A percentile compares a stretch with the other conserved stretches of the same genome.
Conservation (phyloP, 208 protist species). For the Leishmania guyanensis region DNA sequence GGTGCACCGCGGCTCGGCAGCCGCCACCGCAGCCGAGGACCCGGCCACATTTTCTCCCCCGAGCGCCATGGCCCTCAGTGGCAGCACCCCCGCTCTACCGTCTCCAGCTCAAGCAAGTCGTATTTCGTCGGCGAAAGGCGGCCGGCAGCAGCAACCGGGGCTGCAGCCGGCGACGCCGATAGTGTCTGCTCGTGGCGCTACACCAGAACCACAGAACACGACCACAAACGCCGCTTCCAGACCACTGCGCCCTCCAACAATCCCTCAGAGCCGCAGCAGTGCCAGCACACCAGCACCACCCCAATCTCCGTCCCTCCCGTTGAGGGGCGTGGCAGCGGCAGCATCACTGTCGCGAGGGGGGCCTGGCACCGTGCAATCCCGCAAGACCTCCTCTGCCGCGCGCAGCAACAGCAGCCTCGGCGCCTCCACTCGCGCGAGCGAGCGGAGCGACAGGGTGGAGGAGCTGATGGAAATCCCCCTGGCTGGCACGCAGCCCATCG, state of each 20-base stretch:
- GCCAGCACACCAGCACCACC: conserved; percentile 7
- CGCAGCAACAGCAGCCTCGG: conserved; percentile 30
- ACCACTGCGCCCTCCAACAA: conserved; percentile 17
- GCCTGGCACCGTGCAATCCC: conserved; percentile 5
- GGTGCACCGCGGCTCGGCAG: conserved; percentile 31
- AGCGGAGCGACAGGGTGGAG: conserved; percentile 44
- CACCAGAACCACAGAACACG: conserved; percentile 14
- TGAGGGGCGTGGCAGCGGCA: not conserved
- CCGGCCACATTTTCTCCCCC: not conserved
- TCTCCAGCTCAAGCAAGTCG: conserved; percentile 19
- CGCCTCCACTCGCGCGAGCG: conserved; percentile 25
- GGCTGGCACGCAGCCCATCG: conserved; percentile 52
- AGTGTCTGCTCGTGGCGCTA: not conserved
- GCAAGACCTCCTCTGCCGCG: conserved; percentile 12
- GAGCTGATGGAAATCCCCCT: conserved; percentile 69
- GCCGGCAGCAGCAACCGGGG: not conserved
- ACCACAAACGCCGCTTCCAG: conserved; percentile 17
- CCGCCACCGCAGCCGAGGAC: conserved; percentile 4
- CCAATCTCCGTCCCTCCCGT: not conserved
- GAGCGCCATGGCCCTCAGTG: not conserved
- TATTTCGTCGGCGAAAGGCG: conserved; percentile 12
- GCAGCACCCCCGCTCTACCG: conserved; percentile 4
- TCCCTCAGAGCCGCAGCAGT: conserved; percentile 6
- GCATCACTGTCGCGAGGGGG: not conserved
- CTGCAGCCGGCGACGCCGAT: not conserved